Conservation (phyloP, 1,284 basidiomycete species). For the Lentinula novae-zelandiae region DNA sequence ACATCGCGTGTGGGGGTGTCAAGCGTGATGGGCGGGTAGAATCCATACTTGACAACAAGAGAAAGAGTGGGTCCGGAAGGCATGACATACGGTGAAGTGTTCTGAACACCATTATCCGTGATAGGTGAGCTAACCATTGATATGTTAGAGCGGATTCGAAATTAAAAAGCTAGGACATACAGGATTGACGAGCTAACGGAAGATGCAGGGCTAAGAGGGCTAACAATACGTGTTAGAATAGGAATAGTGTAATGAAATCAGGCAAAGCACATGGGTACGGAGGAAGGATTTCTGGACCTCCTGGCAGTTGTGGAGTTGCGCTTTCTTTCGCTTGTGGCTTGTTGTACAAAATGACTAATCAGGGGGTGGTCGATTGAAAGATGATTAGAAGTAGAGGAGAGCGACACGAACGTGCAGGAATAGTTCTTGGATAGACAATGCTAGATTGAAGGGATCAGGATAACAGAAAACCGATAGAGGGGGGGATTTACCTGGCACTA, state of each 20-base stretch:
- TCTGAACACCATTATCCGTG: constrained; percentile 9
- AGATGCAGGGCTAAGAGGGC: constrained; percentile 1
- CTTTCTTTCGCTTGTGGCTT: constrained; percentile 79
- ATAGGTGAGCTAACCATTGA: constrained; percentile 11
- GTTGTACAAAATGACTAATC: constrained; percentile 69
- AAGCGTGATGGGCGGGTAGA: constrained; percentile 48
- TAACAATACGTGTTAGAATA: background rate
- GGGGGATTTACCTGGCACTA: constrained; percentile 59
- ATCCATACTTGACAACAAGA: constrained; percentile 42
- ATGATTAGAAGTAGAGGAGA: constrained; percentile 13
- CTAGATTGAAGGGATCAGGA: constrained; percentile 32
- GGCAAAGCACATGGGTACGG: constrained; percentile 18
- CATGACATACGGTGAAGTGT: constrained; percentile 7
- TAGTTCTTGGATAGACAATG: constrained; percentile 80
- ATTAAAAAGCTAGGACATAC: background rate
- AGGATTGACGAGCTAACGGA: constrained; percentile 13
- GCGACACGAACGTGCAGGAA: constrained; percentile 69
- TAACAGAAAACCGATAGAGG: constrained; percentile 6
- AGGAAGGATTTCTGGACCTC: constrained; percentile 57
- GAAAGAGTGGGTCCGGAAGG: constrained; percentile 25
- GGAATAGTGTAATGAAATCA: background rate
- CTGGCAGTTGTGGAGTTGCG: constrained; percentile 52
- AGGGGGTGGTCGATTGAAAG: constrained; percentile 15
- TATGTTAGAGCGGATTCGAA: background rate
- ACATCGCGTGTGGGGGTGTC: constrained; percentile 60